A percentile compares a stretch with the other conserved stretches of the same genome.
phyloP scores from a whole-genome alignment of 148 eudicot genomes.

The Silene uniflora region DNA sequence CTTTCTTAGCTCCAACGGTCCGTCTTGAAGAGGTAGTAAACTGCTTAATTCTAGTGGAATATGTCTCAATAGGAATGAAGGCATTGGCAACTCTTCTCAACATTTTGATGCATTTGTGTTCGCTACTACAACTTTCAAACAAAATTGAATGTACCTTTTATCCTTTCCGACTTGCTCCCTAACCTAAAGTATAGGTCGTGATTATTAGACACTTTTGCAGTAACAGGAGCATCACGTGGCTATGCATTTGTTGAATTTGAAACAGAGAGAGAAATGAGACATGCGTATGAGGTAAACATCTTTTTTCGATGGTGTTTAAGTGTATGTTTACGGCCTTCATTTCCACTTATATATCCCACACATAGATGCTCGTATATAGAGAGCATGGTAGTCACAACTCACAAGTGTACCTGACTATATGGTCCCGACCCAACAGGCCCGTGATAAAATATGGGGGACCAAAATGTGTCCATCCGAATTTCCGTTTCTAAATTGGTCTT shows the following conservation, averaged over 20 bases:
- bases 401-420: too few species aligned
- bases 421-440: too few species aligned
- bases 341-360: too few species aligned
- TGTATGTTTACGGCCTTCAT: background rate
- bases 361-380: too few species aligned
- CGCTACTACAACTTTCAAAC: background rate
- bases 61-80: too few species aligned
- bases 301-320: constrained; percentile 1
- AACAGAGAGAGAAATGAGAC: constrained; percentile 83
- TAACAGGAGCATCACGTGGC: constrained; percentile 94
- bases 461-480: too few species aligned
- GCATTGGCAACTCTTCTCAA: too few species aligned
- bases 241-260: constrained; percentile 94
- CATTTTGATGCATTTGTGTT: background rate
- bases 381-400: too few species aligned
- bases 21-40: background rate
- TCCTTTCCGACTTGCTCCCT: background rate
- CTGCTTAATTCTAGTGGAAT: background rate
- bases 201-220: constrained; percentile 37
- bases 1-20: background rate
- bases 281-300: constrained; percentile 67
- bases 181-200: background rate
- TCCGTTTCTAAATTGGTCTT: too few species aligned
- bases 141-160: background rate
- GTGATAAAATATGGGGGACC: too few species aligned